Percentiles rank a stretch among this genome's conserved stretches.
These are phyloP conservation scores for Pichia scutulata DNA, from an alignment of 805 yeast species.

Conservation along the genomic window DNA sequence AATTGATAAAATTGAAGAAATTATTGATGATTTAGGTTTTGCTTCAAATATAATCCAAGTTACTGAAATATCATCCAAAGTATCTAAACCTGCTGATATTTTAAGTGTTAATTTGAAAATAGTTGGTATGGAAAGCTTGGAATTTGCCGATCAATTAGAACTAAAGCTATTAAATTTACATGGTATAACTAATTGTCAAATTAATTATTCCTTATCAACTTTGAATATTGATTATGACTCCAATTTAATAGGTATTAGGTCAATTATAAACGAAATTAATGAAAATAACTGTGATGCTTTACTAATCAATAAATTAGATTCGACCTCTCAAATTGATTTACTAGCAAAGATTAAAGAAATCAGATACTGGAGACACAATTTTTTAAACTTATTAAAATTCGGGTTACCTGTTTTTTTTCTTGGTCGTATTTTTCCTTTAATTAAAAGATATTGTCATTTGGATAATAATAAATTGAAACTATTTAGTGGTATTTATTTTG, in stretches of 20 bases:
- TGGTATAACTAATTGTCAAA: constrained; percentile 44
- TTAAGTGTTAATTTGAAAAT: constrained; percentile 30
- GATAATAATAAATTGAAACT: constrained; percentile 12
- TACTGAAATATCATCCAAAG: constrained; percentile 4
- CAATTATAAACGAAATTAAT: constrained; percentile 45
- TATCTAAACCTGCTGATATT: constrained; percentile 3
- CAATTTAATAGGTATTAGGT: constrained; percentile 51
- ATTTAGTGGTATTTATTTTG: constrained; percentile 54
- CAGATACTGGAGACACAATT: constrained; percentile 55
- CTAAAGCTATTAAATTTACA: constrained; percentile 33
- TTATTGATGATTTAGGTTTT: constrained; percentile 43
- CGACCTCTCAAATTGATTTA: constrained; percentile 58
- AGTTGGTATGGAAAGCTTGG: constrained; percentile 56
- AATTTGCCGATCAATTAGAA: constrained; percentile 45
- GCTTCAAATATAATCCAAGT: constrained; percentile 39
- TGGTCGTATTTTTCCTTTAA: constrained; percentile 41
- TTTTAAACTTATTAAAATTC: constrained; percentile 42
- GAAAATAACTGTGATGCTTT: constrained; percentile 48
- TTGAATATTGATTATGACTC: constrained; percentile 49
- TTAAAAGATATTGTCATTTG: constrained; percentile 17
- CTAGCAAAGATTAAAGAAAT: constrained; percentile 68
- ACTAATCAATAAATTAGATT: constrained; percentile 43
- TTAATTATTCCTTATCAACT: constrained; percentile 46
- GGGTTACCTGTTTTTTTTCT: constrained; percentile 58
- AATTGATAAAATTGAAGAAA: constrained; percentile 29